Base-by-base conservation (phyloP, 2,329 filamentous ascomycete genomes). In the Calonectria honghensis region DNA sequence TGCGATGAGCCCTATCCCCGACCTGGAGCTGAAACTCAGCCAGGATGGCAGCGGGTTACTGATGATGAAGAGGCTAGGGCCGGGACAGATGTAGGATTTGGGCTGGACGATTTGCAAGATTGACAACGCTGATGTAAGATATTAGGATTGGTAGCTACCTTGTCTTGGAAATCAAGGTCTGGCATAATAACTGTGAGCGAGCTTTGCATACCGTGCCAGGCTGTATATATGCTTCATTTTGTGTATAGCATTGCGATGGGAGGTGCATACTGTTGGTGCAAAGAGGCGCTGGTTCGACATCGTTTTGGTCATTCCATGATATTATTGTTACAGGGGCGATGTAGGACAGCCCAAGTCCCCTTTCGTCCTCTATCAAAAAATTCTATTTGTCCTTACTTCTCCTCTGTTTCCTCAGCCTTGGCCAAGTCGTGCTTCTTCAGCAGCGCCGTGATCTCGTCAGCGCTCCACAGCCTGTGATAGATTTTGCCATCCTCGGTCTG, bases 381-480 rank as follows among this genome's bases (percentile, higher is more conserved):
- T 75, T 80, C 39, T 73, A 81, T 80, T 80, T 77, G 70, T 65
- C 67, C 77, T 79, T 88, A 92, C 84, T 91, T 91, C 78, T 93
- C 93, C 83, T 95, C 93, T 18, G 91, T 85, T 77, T 92, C 92
- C 83, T 96, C 94, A 79, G 93, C 91, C 90, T 98, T 98, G 75
- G 95, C 96, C 85, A 99, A 87, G 81, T 96, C 96, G 82, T 99
- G 96, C 89, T 98, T 95, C 90, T 96, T 98, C 82, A 99, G 89
- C 85, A 99, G 89, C 66, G 94, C 93, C 84, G 95, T 96, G 82
- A 99, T 99, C 89, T 98, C 97, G 79, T 99, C 96, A 57, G 96
- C 96, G 81, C 93, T 94, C 97, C 97, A 99, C 76, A 99, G 91
- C 85, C 98, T 95, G 87, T 99, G 97, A 89, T 98, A 99, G 86